Base-by-base conservation (phyloP, 352 stramenopile species). In the Globisporangium middletonii region DNA sequence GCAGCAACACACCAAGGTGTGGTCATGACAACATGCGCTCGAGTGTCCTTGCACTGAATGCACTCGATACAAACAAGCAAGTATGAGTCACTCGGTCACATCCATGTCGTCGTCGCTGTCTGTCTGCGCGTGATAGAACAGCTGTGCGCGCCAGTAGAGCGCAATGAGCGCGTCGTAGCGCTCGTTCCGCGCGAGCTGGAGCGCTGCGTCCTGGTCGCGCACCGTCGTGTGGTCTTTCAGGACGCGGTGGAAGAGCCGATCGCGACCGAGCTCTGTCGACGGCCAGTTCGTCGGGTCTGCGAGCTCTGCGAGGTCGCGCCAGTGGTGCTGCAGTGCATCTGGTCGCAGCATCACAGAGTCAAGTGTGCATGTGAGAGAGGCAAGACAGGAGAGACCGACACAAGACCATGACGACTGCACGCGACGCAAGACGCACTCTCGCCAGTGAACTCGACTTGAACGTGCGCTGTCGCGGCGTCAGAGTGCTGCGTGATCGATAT, bases 211-310 rank as follows among this genome's bases (percentile, higher is more conserved):
- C 35, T 82, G 68, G 26, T 71, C 71, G n/a, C 68, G 49, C 8
- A 82, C 50, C 0, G 65, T 62, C 0, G 68, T 68, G 26, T 89
- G 79, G 19, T 89, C 78, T 46, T 88, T 87, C n/a, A 88, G 57
- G 71, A 90, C 85, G 18, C 82, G 76, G 56, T 90, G 74, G 61
- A 85, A 82, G 42, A 90, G 54, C 12, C 74, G 64, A 3, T 87
- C 73, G 41, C 79, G 77, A 18, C 59, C 68, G n/a, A 47, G 53
- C 46, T 73, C 57, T 11, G 63, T 69, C 48, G 59, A 57, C 9
- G 79, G 82, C 78, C 79, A 92, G 42, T 88, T 86, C 1, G 45
- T 55, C 30, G 69, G 61, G 13, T 87, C 64, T 15, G 68, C n/a
- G 7, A 92, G 51, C 53, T 66, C 57, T 4, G 50, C 68, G 33